Conservation (phyloP, 495 filamentous ascomycete genomes). For the Cercophora newfieldiana region DNA sequence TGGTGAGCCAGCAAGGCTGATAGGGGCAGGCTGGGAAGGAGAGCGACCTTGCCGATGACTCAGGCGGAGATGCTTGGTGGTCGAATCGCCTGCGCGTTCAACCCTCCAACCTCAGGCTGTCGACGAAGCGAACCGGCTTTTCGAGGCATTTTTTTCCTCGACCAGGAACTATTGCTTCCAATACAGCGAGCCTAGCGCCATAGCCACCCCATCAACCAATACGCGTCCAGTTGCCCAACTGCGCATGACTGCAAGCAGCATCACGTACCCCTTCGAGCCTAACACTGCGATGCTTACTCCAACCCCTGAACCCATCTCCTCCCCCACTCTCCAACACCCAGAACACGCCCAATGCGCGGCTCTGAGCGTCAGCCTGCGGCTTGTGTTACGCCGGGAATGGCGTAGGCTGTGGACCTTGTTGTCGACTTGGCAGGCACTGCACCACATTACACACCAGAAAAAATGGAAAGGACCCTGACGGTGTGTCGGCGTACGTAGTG, state of each 20-base stretch:
- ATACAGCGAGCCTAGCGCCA: background rate
- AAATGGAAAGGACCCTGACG: background rate
- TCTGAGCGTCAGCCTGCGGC: constrained; percentile 4
- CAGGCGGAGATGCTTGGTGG: background rate
- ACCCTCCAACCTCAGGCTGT: background rate
- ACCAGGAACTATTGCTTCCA: background rate
- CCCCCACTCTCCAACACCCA: background rate
- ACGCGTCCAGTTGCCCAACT: background rate
- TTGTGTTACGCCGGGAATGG: constrained; percentile 7
- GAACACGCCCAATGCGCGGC: constrained; percentile 2
- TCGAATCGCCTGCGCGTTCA: background rate
- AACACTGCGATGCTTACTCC: background rate
- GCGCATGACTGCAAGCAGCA: background rate
- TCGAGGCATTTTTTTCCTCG: background rate
- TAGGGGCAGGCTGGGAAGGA: no score
- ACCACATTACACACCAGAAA: background rate
- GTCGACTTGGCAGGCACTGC: background rate
- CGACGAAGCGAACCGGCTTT: background rate
- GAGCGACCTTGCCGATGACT: background rate
- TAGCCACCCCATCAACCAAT: background rate
- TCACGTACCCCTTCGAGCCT: background rate
- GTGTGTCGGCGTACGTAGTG: background rate
- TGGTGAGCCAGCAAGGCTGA: background rate
- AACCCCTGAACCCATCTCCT: background rate
- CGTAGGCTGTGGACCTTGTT: background rate